Evolutionary conservation across 2,329 filamentous ascomycete species (phyloP), one percentile per base, ranked within the genome.

Genomic region (Coleophoma eucalyptorum): DNA sequence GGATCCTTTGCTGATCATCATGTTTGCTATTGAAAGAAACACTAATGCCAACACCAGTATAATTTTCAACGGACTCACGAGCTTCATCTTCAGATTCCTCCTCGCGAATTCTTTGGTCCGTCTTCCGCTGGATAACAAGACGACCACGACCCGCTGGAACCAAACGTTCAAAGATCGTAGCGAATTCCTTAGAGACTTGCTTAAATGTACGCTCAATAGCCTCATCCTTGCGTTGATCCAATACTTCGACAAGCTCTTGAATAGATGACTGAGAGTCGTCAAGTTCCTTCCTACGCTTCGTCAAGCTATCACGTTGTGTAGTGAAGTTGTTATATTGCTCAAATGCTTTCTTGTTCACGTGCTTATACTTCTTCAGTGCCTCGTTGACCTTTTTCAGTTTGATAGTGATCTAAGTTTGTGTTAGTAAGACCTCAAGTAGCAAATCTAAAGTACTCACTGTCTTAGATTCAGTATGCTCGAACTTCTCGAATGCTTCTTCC

Each of bases 261-360:
- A 99, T 99, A 1, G 90, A 93, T 34, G 77, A 79, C 59, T 96
- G 90, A 3, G 89, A 93, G 13, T 84, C 85, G 61, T 96, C 90
- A 11, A 99, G 83, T 67, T 97, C 94, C 61, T 86, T 82, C 46
- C 93, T 84, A 59, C 94, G 87, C 64, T 89, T 87, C 46, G 89
- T 88, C 16, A 99, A 78, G 19, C 87, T 87, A 55, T 96, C 92
- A 51, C 95, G 87, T 70, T 97, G 90, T 46, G 86, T 88, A 7
- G 93, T 97, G 68, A 97, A 99, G 72, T 86, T 96, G 73, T 93
- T 95, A 75, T 97, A 99, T 69, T 99, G 94, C 71, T 99, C 95
- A 66, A 97, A 96, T 0, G 94, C 94, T 73, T 99, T 97, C 74
- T 97, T 99, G 80, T 99, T 99, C 72, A 99, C 92, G 63, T 97